Percentiles rank a stretch among this genome's conserved stretches.
These are phyloP conservation scores for Staphylotrichum tortipilum DNA, from an alignment of 495 filamentous ascomycete species.

Conservation along the genomic window DNA sequence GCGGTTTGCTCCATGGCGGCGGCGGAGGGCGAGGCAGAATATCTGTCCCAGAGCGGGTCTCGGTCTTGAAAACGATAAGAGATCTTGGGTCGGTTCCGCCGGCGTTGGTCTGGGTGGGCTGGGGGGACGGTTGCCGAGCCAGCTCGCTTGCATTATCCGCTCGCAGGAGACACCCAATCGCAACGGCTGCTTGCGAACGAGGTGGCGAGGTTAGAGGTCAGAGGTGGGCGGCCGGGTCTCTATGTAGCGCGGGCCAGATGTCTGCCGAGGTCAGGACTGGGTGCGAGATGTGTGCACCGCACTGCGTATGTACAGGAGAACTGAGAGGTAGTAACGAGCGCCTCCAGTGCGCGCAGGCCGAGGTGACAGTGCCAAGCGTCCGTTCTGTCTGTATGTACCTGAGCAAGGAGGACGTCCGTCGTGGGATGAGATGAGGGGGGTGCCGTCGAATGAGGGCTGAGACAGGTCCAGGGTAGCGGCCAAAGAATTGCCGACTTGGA, in stretches of 20 bases:
- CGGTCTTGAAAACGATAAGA: neutral
- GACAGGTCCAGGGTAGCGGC: slow-evolving; percentile 13
- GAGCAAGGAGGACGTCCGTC: too few relatives aligned
- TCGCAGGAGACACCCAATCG: neutral
- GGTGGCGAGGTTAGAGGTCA: neutral
- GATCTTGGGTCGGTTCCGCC: neutral
- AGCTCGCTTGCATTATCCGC: neutral
- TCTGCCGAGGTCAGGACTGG: too few relatives aligned
- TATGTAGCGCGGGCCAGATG: neutral
- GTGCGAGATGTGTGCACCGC: neutral
- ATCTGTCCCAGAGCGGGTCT: neutral
- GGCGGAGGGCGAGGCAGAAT: neutral
- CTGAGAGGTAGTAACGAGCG: too few relatives aligned
- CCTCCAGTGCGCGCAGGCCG: too few relatives aligned
- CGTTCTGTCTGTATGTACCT: too few relatives aligned
- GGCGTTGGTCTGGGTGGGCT: neutral
- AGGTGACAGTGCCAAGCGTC: too few relatives aligned
- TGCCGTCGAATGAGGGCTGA: slow-evolving; percentile 2
- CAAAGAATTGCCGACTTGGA: neutral
- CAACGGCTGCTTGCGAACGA: neutral
- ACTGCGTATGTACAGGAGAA: slow-evolving; percentile 3
- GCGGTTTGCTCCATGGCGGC: slow-evolving; percentile 1
- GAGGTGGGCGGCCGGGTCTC: neutral
- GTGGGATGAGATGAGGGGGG: too few relatives aligned
- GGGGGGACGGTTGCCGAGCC: neutral